Base-by-base conservation (phyloP, 441 rosid species). In the Breynia disticha region DNA sequence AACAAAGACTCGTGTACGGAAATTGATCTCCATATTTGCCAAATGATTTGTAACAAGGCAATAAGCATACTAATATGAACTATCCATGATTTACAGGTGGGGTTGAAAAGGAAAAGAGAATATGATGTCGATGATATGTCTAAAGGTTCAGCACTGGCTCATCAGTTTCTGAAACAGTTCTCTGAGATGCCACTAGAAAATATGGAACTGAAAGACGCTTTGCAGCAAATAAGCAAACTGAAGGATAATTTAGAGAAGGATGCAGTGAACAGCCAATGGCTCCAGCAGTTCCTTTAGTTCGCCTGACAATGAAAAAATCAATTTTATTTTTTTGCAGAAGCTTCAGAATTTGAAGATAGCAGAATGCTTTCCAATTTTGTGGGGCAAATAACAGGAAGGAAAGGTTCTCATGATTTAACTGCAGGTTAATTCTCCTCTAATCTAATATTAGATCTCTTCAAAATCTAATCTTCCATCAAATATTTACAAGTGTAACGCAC, bases 171-270 rank as follows among this genome's bases (percentile, higher is more conserved):
- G 48, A 87, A 82, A 66, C 83, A 75, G 22, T 94, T 90, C 66
- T 79, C 95, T 18, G 96, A 83, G 63, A 52, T 90, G 78, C 96
- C 97, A 53, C 65, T 90, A 61, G 95, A 90, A 61, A 80, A 66
- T 18, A 83, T 90, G 95, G 95, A 85, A 63, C 67, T 81, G 75
- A 73, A 82, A 68, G 79, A 94, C 66, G 86, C 87, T 53, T 72
- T 80, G 62, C 72, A 74, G 46, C 74, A 64, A 44, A 76, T 83
- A 38, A 67, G 60, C 56, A 77, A 69, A 72, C 61, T 87, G 76
- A 90, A 75, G 60, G 77, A 65, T 50, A 81, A 75, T 47, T 64
- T 94, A 45, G 79, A 83, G 78, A 87, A 74, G 73, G 93, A 87
- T 64, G 82, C 90, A 16, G 76, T 28, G 17, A 63, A 73, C 62